These are phyloP conservation scores for Citrus glauca DNA, from an alignment of 345 rosid species.

Conservation along the genomic window DNA sequence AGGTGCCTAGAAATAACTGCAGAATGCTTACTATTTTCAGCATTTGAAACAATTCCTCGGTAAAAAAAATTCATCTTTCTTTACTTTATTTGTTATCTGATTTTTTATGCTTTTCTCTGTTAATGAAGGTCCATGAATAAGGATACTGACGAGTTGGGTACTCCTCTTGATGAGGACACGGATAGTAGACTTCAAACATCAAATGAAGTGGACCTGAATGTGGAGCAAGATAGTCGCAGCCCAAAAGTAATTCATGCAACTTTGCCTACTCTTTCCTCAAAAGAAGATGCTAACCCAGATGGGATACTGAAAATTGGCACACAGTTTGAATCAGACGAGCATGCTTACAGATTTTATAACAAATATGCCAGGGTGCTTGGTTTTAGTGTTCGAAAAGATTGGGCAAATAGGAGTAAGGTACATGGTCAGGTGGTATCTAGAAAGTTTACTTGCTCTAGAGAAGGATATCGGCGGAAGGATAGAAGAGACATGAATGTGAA, in stretches of 20 bases:
- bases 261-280: constrained; percentile 12
- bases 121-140: constrained; percentile 27
- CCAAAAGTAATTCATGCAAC: constrained; percentile 9
- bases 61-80: background rate
- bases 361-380: constrained; percentile 22
- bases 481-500: constrained; percentile 20
- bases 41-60: background rate
- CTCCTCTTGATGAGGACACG: constrained; percentile 7
- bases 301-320: constrained; percentile 21
- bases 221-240: constrained; percentile 22
- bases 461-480: constrained; percentile 25
- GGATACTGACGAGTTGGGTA: constrained; percentile 13
- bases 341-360: constrained; percentile 25
- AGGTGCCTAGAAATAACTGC: background rate
- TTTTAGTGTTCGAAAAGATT: constrained; percentile 27
- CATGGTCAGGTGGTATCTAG: constrained; percentile 30
- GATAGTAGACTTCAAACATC: constrained; percentile 17
- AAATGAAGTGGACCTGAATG: constrained; percentile 30
- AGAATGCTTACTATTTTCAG: background rate
- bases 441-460: constrained; percentile 25
- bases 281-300: constrained; percentile 7
- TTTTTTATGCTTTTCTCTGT: background rate
- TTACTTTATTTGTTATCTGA: background rate
- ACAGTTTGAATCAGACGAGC: constrained; percentile 30
- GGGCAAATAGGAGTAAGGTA: constrained; percentile 29